Evolutionary conservation across 805 yeast species (phyloP).

Genomic region (Kodamaea kaohsiungensis): DNA sequence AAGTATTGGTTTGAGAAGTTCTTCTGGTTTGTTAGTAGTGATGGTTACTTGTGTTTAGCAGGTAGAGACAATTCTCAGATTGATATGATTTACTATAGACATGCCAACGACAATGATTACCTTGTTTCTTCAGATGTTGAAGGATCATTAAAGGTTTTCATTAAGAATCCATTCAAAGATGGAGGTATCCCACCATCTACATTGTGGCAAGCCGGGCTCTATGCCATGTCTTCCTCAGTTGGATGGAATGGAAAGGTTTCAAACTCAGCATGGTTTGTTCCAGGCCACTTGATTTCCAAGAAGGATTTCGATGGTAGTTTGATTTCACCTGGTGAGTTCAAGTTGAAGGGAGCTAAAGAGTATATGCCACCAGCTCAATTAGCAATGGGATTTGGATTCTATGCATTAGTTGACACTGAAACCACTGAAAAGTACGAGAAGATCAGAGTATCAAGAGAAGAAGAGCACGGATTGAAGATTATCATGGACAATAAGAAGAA

Average conservation of each 20-base stretch:
- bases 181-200: conserved; percentile 83
- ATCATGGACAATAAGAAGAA: conserved; percentile 38
- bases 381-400: conserved; percentile 85
- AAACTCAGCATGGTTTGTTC: conserved; percentile 84
- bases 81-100: conserved; percentile 77
- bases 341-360: conserved; percentile 53
- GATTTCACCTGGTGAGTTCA: conserved; percentile 63
- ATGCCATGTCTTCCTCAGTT: conserved; percentile 74
- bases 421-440: conserved; percentile 36
- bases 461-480: conserved; percentile 39
- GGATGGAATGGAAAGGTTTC: conserved; percentile 90
- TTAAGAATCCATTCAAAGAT: conserved; percentile 74
- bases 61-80: conserved; percentile 82
- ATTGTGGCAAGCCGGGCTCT: conserved; percentile 84
- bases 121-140: conserved; percentile 74
- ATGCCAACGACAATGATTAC: conserved; percentile 71
- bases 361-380: conserved; percentile 78
- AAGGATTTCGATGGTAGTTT: conserved; percentile 61
- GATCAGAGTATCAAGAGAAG: conserved; percentile 31
- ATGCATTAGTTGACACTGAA: conserved; percentile 70
- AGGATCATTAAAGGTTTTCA: conserved; percentile 72
- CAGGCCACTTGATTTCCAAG: conserved; percentile 67
- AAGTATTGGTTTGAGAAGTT: conserved; percentile 94
- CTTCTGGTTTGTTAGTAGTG: conserved; percentile 91
- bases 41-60: conserved; percentile 81